Base-by-base conservation (phyloP, 768 basidiomycete genomes). In the Auricularia sp. region DNA sequence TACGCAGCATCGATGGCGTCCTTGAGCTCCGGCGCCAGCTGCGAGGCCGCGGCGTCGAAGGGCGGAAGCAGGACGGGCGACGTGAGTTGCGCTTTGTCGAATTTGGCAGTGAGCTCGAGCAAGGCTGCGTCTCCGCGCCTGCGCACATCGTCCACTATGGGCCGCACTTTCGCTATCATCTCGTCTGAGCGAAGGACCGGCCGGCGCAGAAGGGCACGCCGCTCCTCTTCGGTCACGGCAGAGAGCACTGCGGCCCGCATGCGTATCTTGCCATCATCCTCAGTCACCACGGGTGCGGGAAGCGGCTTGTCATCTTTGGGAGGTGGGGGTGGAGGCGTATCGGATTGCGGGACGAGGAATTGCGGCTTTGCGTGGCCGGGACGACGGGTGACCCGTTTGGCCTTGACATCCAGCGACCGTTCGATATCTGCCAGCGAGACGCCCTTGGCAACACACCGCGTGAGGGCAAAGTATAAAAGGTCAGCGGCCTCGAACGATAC, bases 401-500 rank as follows among this genome's bases (percentile, higher is more conserved):
- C 90, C 75, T 98, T 96, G 69, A 75, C 77, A 74, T 98, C 91
- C 62, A 99, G 77, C 8, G 88, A 90, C 2, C 76, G 78, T 75
- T 96, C 94, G 29, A 99, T 85, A 68, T 98, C 94, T 29, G 82
- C 77, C 69, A 98, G 79, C 51, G 81, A 80, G 18, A 98, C 93
- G 0, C 95, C 96, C 3, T 85, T 81, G 58, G 88, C 83, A 24
- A 92, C 80, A 72, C 96, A 98, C 68, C 88, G 87, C 24, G 90
- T 85, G 69, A 99, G 76, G 1, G 89, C 85, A 72, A 99, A 99
- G 78, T 98, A 99, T 51, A 96, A 71, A 29, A 99, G 79, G 76
- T 99, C 97, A 1, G 95, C 96, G 6, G 94, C 92, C 75, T 99
- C 97, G 67, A 95, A 96, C 1, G 94, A 90, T 16, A 97, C 79